Conservation (phyloP, 2,329 filamentous ascomycete species). For the Colletotrichum cuscutae region DNA sequence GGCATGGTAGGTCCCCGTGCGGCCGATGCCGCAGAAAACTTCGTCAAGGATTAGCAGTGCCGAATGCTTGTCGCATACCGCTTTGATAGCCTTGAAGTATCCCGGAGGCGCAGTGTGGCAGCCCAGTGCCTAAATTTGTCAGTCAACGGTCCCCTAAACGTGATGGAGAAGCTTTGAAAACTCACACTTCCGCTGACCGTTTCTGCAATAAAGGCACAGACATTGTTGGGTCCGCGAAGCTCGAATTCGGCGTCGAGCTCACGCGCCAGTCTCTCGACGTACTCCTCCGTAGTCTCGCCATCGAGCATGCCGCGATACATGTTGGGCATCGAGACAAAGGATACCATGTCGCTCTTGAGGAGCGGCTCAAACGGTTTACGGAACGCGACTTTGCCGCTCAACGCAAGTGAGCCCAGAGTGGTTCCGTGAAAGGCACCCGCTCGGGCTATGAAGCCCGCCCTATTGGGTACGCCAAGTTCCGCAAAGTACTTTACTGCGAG, state of each 20-base stretch:
- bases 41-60: conserved; percentile 66
- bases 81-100: conserved; percentile 63
- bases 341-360: background rate
- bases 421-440: conserved; percentile 60
- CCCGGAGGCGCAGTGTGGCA: conserved; percentile 56
- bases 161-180: conserved; percentile 48
- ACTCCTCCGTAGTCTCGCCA: background rate
- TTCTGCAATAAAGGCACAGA: conserved; percentile 48
- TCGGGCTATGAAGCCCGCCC: conserved; percentile 53
- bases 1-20: conserved; percentile 69
- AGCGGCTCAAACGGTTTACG: background rate
- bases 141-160: background rate
- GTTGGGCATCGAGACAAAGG: background rate
- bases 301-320: background rate
- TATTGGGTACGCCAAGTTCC: conserved; percentile 48
- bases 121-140: background rate
- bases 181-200: conserved; percentile 44
- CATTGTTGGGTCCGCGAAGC: conserved; percentile 13
- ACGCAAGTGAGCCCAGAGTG: conserved; percentile 55
- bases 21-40: conserved; percentile 76
- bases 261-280: background rate
- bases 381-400: conserved; percentile 34
- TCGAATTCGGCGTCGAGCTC: background rate
- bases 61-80: conserved; percentile 64
- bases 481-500: conserved; percentile 58